phyloP scores from a whole-genome alignment of 176 grass and related monocot genomes.

The Chloris gayana region DNA sequence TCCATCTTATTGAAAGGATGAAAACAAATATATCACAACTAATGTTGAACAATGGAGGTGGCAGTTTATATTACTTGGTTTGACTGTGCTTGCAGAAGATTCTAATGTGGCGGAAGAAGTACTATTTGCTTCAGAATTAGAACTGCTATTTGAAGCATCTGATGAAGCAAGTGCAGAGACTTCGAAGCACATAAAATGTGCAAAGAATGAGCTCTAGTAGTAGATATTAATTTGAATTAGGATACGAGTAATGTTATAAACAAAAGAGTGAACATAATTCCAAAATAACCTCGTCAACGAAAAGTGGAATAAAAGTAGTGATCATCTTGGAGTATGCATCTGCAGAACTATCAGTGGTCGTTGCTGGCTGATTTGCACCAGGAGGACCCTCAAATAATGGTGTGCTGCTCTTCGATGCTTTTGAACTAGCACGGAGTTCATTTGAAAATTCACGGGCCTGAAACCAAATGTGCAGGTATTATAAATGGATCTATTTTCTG shows the following conservation, averaged over 20 bases:
- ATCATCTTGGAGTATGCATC: conserved; percentile 91
- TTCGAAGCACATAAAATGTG: conserved; percentile 99
- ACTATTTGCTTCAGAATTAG: conserved; percentile 37
- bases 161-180: conserved; percentile 47
- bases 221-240: conserved; percentile 29
- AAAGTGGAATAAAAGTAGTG: conserved; percentile 88
- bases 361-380: conserved; percentile 48
- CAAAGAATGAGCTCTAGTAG: conserved; percentile 84
- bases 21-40: neutral
- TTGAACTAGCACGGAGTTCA: conserved; percentile 80
- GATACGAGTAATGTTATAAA: conserved; percentile 13
- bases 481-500: neutral
- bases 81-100: conserved; percentile 47
- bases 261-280: conserved; percentile 12
- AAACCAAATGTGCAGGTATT: conserved; percentile 32
- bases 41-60: conserved; percentile 22
- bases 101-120: conserved; percentile 22
- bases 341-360: conserved; percentile 65
- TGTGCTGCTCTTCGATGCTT: conserved; percentile 65
- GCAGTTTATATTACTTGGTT: conserved; percentile 41
- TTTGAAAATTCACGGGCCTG: conserved; percentile 85
- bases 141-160: conserved; percentile 43
- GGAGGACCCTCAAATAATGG: conserved; percentile 75
- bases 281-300: conserved; percentile 81
- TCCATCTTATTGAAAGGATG: conserved; percentile 23